Percentiles rank a stretch among this genome's conserved stretches.
phyloP scores from a whole-genome alignment of 208 protist genomes.

The Wallacemonas sp. region DNA sequence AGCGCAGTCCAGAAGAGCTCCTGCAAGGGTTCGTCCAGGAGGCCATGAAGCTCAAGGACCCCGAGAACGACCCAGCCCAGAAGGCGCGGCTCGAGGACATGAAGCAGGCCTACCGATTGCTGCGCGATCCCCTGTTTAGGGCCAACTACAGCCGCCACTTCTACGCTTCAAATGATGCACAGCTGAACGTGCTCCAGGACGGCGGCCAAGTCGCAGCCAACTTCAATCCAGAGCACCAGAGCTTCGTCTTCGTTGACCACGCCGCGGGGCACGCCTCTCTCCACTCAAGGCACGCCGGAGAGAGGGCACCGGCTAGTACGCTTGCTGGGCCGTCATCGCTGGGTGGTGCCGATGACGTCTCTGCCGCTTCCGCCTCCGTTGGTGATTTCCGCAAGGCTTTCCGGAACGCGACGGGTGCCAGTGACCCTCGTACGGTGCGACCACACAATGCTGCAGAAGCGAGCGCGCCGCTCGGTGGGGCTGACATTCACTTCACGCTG shows the following conservation, averaged over 20 bases:
- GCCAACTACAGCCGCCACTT: slow-evolving; percentile 60
- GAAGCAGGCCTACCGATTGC: slow-evolving; percentile 54
- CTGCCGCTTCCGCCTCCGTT: slow-evolving; percentile 27
- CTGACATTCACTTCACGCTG: slow-evolving; percentile 62
- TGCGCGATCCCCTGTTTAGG: slow-evolving; percentile 57
- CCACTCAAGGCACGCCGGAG: too few species aligned
- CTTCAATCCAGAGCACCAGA: slow-evolving; percentile 81
- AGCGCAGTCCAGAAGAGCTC: slow-evolving; percentile 64
- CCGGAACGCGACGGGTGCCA: slow-evolving; percentile 35
- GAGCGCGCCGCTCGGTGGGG: slow-evolving; percentile 38
- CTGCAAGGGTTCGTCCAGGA: slow-evolving; percentile 59
- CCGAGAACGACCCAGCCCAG: slow-evolving; percentile 43
- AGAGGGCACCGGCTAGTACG: too few species aligned
- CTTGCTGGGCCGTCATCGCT: background rate
- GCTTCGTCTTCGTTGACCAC: slow-evolving; percentile 73
- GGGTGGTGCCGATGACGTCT: background rate
- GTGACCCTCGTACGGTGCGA: slow-evolving; percentile 8
- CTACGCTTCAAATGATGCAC: slow-evolving; percentile 77
- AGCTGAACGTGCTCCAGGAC: slow-evolving; percentile 71
- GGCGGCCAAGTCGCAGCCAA: slow-evolving; percentile 73
- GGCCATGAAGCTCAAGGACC: slow-evolving; percentile 65
- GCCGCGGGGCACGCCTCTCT: slow-evolving; percentile 39
- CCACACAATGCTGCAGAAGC: slow-evolving; percentile 50
- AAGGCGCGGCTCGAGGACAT: slow-evolving; percentile 43
- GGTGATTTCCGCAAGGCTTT: slow-evolving; percentile 51